Conservation (phyloP, 345 rosid species). For the Cardamine chenopodiifolia region DNA sequence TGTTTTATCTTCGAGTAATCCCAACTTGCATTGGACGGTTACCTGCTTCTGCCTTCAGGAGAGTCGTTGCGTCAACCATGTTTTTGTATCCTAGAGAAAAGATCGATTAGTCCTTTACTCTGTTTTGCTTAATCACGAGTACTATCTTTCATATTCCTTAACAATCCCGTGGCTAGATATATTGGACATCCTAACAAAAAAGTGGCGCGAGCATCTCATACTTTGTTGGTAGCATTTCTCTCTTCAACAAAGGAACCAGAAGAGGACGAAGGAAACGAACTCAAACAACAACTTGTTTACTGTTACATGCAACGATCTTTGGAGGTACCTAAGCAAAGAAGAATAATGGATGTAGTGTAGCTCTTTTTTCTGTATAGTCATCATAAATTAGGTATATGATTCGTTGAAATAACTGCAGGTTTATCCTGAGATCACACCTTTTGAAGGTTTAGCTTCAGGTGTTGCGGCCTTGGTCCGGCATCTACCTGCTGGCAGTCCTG, state of each 20-base stretch:
- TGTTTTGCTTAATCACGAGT: not conserved
- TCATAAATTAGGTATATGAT: not conserved
- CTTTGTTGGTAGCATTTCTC: slow-evolving; percentile 73
- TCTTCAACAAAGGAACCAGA: slow-evolving; percentile 65
- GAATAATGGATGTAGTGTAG: not conserved
- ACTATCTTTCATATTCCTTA: slow-evolving; percentile 52
- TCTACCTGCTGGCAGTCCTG: slow-evolving; percentile 96
- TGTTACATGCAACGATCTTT: slow-evolving; percentile 84
- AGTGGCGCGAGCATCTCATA: slow-evolving; percentile 78
- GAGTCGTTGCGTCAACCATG: slow-evolving; percentile 77
- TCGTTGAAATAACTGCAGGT: slow-evolving; percentile 51
- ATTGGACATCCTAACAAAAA: slow-evolving; percentile 84
- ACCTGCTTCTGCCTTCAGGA: slow-evolving; percentile 62
- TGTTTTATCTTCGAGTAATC: slow-evolving; percentile 84
- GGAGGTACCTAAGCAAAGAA: slow-evolving; percentile 53
- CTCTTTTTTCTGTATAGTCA: slow-evolving; percentile 10
- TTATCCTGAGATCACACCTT: slow-evolving; percentile 81
- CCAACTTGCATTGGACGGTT: slow-evolving; percentile 80
- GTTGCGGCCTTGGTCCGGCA: slow-evolving; percentile 77
- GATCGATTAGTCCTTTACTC: not conserved
- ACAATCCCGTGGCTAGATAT: slow-evolving; percentile 55
- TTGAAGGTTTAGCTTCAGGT: slow-evolving; percentile 97
- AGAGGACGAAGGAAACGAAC: slow-evolving; percentile 54
- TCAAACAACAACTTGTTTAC: slow-evolving; percentile 85
- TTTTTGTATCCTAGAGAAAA: slow-evolving; percentile 76